Evolutionary conservation across 352 stramenopile genomes (phyloP), one percentile per base, ranked within the genome.

Genomic region (Pythium phragmitis): DNA sequence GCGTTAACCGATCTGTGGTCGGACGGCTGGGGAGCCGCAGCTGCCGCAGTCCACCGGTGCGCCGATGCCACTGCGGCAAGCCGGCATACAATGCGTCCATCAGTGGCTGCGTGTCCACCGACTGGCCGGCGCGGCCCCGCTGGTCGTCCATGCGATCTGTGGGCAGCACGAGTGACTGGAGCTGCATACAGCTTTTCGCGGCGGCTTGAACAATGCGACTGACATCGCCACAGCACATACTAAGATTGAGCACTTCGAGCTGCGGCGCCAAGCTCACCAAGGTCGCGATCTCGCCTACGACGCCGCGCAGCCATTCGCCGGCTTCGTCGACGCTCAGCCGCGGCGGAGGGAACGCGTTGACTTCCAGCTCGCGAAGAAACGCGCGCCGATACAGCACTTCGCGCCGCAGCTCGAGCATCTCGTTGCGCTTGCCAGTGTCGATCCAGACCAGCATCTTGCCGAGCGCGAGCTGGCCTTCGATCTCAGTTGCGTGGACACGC

Each of bases 221-320:
- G 8, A 51, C 55, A 17, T 61, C 42, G 26, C 30, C 46, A 8
- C 45, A 49, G 34, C 30, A 54, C 16, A 17, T 36, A 13, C 57
- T 30, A 13, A 63, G 47, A 41, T 63, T 46, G 7, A 63, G 57
- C 8, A 63, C 6, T 34, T 63, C 45, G 33, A 63, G 57, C 34
- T 56, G 33, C 33, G 57, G 57, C 23, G 36, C 33, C 30, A 47
- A 42, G 17, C 26, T 17, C 45, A 63, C 36, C 45, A 53, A 4
- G 3, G 46, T 28, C 9, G 46, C 46, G 9, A 53, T 14, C 23
- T 45, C 14, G 14, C 26, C 26, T 16, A 36, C 33, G 14, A 51
- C 55, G 11, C 9, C 21, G 3, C 33, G 28, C 16, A 53, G 3
- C 41, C 14, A 23, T 17, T 37, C 12, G 37, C 30, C 9, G 7